Evolutionary conservation across 2,329 filamentous ascomycete genomes (phyloP).

Genomic region (Curvularia sp.): DNA sequence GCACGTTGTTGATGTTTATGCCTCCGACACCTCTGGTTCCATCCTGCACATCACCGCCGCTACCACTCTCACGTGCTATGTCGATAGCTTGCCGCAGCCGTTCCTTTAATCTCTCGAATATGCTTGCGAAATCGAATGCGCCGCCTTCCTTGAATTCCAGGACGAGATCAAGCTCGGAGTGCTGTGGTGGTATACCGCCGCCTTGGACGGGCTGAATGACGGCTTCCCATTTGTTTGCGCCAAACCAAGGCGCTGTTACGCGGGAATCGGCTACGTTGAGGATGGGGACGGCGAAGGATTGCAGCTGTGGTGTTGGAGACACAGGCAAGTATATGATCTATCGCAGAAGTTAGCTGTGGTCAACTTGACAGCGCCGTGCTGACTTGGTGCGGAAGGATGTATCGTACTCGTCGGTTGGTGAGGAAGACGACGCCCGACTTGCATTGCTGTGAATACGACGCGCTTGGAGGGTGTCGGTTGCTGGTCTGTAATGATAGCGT

Average conservation of each 20-base stretch:
- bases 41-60: conserved; percentile 55
- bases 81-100: conserved; percentile 81
- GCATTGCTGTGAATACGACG: conserved; percentile 73
- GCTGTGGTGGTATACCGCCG: conserved; percentile 78
- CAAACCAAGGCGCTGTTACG: conserved; percentile 88
- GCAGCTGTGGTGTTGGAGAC: conserved; percentile 70
- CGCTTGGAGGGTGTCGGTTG: conserved; percentile 67
- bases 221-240: conserved; percentile 87
- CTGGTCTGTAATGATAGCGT: conserved; percentile 76
- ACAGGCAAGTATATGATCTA: conserved; percentile 88
- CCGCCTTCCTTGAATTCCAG: conserved; percentile 94
- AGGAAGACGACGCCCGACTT: conserved; percentile 78
- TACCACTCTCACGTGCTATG: conserved; percentile 70
- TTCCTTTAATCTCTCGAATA: conserved; percentile 85
- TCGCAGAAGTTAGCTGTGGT: conserved; percentile 11
- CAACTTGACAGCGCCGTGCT: neutral
- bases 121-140: conserved; percentile 87
- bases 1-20: conserved; percentile 69
- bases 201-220: conserved; percentile 80
- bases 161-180: conserved; percentile 78
- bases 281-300: conserved; percentile 89
- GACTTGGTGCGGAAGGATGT: conserved; percentile 3
- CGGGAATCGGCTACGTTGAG: conserved; percentile 86
- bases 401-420: conserved; percentile 80
- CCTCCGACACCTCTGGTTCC: conserved; percentile 53